phyloP scores from a whole-genome alignment of 306 rosid genomes.

The Acacia melanoxylon region DNA sequence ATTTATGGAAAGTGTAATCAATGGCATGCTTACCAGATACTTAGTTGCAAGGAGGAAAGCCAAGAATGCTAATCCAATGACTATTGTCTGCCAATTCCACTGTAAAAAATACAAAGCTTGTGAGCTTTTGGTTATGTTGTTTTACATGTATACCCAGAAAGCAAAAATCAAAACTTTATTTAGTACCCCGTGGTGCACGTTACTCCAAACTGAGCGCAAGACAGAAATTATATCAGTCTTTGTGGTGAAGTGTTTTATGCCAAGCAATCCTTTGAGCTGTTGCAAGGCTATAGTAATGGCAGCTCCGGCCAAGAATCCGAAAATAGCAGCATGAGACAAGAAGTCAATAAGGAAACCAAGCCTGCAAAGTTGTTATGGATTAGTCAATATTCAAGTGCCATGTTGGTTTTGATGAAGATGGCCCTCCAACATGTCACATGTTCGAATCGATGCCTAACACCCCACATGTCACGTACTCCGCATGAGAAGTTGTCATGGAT shows the following conservation, averaged over 20 bases:
- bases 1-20: not conserved
- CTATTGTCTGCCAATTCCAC: conserved; percentile 93
- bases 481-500: too few species aligned
- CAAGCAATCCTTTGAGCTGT: conserved; percentile 87
- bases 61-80: conserved; percentile 69
- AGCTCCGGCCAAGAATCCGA: conserved; percentile 97
- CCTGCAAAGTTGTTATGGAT: conserved; percentile 37
- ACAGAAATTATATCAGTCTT: conserved; percentile 77
- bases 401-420: too few species aligned
- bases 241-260: conserved; percentile 61
- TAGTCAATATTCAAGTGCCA: too few species aligned
- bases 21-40: conserved; percentile 51
- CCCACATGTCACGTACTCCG: too few species aligned
- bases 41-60: conserved; percentile 59
- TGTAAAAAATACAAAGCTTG: conserved; percentile 28
- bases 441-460: too few species aligned
- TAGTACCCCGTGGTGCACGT: conserved; percentile 76
- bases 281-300: conserved; percentile 84
- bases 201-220: conserved; percentile 54
- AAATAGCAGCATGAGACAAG: conserved; percentile 86
- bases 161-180: not conserved
- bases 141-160: not conserved
- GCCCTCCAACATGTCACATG: too few species aligned
- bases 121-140: not conserved
- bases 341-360: conserved; percentile 89